These are phyloP conservation scores for Crithidia mellificae DNA, from an alignment of 208 protist species.

Conservation along the genomic window DNA sequence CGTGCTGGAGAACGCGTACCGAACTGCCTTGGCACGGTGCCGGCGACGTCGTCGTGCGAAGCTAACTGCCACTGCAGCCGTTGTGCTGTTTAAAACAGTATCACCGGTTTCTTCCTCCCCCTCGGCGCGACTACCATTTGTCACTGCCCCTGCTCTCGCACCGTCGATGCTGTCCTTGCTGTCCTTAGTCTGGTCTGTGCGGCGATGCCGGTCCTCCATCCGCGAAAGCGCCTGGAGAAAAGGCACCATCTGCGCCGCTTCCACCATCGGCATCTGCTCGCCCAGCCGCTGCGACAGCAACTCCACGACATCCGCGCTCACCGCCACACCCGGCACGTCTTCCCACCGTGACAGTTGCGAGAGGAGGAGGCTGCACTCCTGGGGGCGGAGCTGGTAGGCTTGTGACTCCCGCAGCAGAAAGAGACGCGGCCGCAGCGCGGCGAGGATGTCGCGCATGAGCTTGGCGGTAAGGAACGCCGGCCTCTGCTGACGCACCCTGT, in stretches of 20 bases:
- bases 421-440: slow-evolving; percentile 50
- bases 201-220: slow-evolving; percentile 20
- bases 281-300: slow-evolving; percentile 68
- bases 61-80: not conserved
- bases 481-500: slow-evolving; percentile 27
- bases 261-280: slow-evolving; percentile 48
- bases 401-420: slow-evolving; percentile 56
- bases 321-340: slow-evolving; percentile 32
- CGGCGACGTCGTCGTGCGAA: slow-evolving; percentile 5
- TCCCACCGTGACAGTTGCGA: slow-evolving; percentile 61
- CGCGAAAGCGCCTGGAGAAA: slow-evolving; percentile 39
- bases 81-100: not conserved
- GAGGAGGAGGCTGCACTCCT: slow-evolving; percentile 65
- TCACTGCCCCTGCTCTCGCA: not conserved
- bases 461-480: slow-evolving; percentile 18
- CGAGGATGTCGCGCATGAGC: slow-evolving; percentile 38
- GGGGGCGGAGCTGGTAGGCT: slow-evolving; percentile 44
- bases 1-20: slow-evolving; percentile 24
- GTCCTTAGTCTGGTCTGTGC: not conserved
- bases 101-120: not conserved
- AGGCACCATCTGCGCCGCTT: slow-evolving; percentile 63
- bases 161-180: too few relatives aligned
- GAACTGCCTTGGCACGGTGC: not conserved
- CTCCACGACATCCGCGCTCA: slow-evolving; percentile 60
- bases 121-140: not conserved